Base-by-base conservation (phyloP, 2,329 filamentous ascomycete genomes). In the Sarocladiaceae sp. region DNA sequence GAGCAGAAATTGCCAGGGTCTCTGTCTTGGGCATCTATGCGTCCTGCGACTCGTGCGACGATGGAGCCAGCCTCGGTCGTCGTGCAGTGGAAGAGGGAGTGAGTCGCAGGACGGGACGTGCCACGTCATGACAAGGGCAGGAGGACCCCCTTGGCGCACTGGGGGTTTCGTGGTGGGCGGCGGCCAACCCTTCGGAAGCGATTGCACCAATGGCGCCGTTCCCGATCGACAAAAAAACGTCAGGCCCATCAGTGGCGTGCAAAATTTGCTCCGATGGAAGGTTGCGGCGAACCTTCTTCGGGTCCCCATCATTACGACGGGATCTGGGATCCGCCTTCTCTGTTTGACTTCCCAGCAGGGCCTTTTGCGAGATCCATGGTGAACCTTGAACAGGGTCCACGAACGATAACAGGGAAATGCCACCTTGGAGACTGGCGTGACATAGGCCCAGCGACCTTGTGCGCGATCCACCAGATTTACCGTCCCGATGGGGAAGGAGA, bases 261-360 rank as follows among this genome's bases (percentile, higher is more conserved):
- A 43, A 33, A 43, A 19, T 43, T 42, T 43, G 27, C 40, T 43
- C 23, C 23, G 37, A 29, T 41, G 13, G 37, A 41, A 41, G 34
- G 4, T 18, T 24, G 13, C 23, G 19, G 16, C 37, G 37, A 41
- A 41, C 23, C 37, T 41, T 41, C 37, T 41, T 23, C 24, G 7
- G n/a, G n/a, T n/a, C n/a, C n/a, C n/a, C n/a, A n/a, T n/a, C n/a
- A n/a, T n/a, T n/a, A n/a, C n/a, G n/a, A n/a, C n/a, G n/a, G n/a
- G 23, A 23, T 11, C 26, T 5, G 37, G 37, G 37, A 3, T 10
- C n/a, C 21, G 23, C 23, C 21, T 11, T 29, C n/a, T n/a, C n/a
- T n/a, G 19, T 29, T 41, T 29, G 34, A 21, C 12, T 39, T 39
- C 26, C 6, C n/a, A 23, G 10, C 23, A 41, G 37, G 37, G 29